Evolutionary conservation across 768 basidiomycete species (phyloP).

Genomic region (Kwoniella pini): DNA sequence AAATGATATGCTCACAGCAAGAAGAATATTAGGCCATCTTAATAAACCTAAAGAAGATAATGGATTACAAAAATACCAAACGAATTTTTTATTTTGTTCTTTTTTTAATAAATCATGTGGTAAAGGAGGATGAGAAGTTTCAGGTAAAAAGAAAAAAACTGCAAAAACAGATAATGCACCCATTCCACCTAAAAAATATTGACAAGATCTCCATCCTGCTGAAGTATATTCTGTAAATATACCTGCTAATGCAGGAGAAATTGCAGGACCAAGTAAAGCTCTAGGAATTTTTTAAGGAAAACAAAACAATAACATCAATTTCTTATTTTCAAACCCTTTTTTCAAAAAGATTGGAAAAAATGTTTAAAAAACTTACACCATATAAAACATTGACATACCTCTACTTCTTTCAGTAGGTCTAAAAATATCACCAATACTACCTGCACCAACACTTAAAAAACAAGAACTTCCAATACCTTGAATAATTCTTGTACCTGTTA

Average conservation of each 20-base stretch:
- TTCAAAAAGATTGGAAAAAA: no score
- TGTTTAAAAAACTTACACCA: constrained; percentile 48
- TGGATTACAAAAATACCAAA: constrained; percentile 51
- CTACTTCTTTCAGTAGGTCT: constrained; percentile 46
- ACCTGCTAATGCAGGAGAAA: constrained; percentile 43
- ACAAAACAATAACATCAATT: background rate
- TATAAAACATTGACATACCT: constrained; percentile 48
- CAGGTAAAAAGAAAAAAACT: constrained; percentile 46
- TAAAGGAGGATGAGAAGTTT: constrained; percentile 50
- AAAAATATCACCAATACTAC: constrained; percentile 57
- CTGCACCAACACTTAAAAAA: constrained; percentile 61
- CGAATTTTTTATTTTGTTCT: constrained; percentile 46
- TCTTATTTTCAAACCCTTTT: background rate
- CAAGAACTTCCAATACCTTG: constrained; percentile 66
- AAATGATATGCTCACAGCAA: no score
- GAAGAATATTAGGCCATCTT: constrained; percentile 45
- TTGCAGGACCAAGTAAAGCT: constrained; percentile 34
- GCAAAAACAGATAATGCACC: constrained; percentile 37
- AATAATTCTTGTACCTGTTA: constrained; percentile 67
- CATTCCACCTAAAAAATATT: constrained; percentile 41
- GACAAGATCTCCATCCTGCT: constrained; percentile 40
- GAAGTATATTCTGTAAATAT: constrained; percentile 48
- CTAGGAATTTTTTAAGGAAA: no score
- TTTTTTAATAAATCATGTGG: constrained; percentile 39
- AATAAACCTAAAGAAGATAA: constrained; percentile 44